Percentiles rank a stretch among this genome's conserved stretches.
These are phyloP conservation scores for Hyphopichia burtonii DNA, from an alignment of 1,139 yeast species.

Conservation along the genomic window DNA sequence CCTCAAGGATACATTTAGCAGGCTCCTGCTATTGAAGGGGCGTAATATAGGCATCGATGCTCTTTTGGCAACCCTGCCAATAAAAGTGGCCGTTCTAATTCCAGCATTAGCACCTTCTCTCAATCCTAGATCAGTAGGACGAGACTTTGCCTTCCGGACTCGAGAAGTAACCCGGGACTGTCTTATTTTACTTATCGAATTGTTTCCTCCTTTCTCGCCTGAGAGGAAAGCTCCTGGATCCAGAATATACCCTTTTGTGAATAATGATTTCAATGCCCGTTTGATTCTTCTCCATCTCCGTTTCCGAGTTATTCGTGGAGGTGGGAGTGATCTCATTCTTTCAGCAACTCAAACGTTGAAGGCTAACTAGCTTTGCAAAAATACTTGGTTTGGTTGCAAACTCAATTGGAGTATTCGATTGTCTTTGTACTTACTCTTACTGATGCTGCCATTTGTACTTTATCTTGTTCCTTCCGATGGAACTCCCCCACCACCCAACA, in stretches of 20 bases:
- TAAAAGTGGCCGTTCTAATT: slow-evolving; percentile 20
- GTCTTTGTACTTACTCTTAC: too few relatives aligned
- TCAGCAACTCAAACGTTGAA: too few relatives aligned
- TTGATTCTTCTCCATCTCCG: slow-evolving; percentile 38
- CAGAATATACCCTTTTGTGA: slow-evolving; percentile 27
- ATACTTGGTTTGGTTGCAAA: too few relatives aligned
- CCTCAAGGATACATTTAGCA: slow-evolving; percentile 16
- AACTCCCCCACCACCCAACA: too few relatives aligned
- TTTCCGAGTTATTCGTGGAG: slow-evolving; percentile 39
- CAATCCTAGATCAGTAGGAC: background rate
- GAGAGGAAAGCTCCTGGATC: slow-evolving; percentile 29
- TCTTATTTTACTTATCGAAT: slow-evolving; percentile 22
- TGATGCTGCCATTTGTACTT: too few relatives aligned
- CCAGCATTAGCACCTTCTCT: slow-evolving; percentile 22
- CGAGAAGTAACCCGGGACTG: slow-evolving; percentile 23
- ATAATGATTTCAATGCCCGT: slow-evolving; percentile 26
- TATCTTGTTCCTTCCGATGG: too few relatives aligned
- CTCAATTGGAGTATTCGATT: too few relatives aligned
- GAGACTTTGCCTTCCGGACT: background rate
- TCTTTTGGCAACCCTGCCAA: slow-evolving; percentile 23
- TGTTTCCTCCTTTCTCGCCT: slow-evolving; percentile 7
- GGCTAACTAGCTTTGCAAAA: too few relatives aligned
- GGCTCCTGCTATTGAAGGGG: slow-evolving; percentile 11
- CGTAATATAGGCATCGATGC: slow-evolving; percentile 22
- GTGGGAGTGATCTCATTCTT: slow-evolving; percentile 47